Conservation (phyloP, 1,284 basidiomycete genomes). For the Ceratobasidium theobromae region DNA sequence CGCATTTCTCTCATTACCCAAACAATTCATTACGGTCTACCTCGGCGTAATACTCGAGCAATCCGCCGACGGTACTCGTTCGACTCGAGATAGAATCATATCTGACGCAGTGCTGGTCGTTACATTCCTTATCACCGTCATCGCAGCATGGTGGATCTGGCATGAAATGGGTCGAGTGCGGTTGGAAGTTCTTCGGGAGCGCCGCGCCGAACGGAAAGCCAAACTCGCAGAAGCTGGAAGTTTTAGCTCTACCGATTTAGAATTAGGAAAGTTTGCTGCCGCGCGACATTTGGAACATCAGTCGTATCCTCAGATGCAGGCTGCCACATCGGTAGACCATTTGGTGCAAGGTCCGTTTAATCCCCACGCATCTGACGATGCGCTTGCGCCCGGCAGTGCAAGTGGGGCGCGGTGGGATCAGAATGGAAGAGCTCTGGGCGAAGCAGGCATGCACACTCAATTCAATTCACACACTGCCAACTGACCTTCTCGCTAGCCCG, state of each 20-base stretch:
- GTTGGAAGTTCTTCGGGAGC: slow-evolving; percentile 68
- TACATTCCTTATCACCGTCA: slow-evolving; percentile 70
- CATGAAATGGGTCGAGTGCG: slow-evolving; percentile 74
- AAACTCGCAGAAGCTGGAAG: slow-evolving; percentile 16
- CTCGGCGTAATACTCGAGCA: slow-evolving; percentile 55
- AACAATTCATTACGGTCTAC: slow-evolving; percentile 74
- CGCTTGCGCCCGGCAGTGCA: slow-evolving; percentile 43
- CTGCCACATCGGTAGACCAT: slow-evolving; percentile 47
- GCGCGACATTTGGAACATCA: no score
- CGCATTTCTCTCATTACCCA: slow-evolving; percentile 73
- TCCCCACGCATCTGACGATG: slow-evolving; percentile 46
- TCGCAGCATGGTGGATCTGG: slow-evolving; percentile 83
- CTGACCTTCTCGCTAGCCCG: not conserved
- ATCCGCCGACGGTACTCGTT: slow-evolving; percentile 37
- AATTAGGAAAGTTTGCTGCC: slow-evolving; percentile 48
- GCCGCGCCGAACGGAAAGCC: slow-evolving; percentile 55
- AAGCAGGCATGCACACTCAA: slow-evolving; percentile 33
- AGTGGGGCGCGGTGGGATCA: slow-evolving; percentile 44
- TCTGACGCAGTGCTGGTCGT: slow-evolving; percentile 62
- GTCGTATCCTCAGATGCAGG: slow-evolving; percentile 27
- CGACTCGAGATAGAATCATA: slow-evolving; percentile 57
- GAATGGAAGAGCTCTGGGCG: slow-evolving; percentile 44
- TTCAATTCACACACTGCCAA: not conserved
- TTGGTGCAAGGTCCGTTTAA: slow-evolving; percentile 43
- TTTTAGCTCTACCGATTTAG: not conserved